Conservation (phyloP, 108 stramenopile species). For the Cyclotella sp. region DNA sequence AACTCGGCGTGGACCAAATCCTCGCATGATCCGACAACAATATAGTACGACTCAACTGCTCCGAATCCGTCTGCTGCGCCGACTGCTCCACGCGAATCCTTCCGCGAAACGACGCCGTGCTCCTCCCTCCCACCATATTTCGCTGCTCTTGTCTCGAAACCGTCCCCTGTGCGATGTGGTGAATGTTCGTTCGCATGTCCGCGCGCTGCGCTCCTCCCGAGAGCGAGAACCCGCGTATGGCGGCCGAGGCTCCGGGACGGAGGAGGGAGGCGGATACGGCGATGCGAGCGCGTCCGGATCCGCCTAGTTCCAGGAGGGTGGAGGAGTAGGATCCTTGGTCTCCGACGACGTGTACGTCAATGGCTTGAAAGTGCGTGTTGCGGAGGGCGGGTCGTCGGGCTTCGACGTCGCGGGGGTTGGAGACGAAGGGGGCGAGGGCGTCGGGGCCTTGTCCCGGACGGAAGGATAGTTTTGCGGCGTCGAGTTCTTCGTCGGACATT, state of each 20-base stretch:
- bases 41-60: slow-evolving; percentile 91
- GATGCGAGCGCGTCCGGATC: slow-evolving; percentile 79
- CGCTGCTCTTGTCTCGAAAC: slow-evolving; percentile 85
- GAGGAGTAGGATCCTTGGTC: slow-evolving; percentile 66
- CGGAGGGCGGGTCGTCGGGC: slow-evolving; percentile 68
- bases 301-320: slow-evolving; percentile 80
- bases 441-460: not conserved
- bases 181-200: slow-evolving; percentile 91
- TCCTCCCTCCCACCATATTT: slow-evolving; percentile 91
- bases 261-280: slow-evolving; percentile 71
- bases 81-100: slow-evolving; percentile 93
- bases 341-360: slow-evolving; percentile 84
- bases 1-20: slow-evolving; percentile 89
- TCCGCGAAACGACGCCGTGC: slow-evolving; percentile 89
- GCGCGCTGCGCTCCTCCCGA: slow-evolving; percentile 84
- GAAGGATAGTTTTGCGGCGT: not conserved
- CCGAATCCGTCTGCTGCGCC: slow-evolving; percentile 91
- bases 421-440: slow-evolving; percentile 10
- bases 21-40: slow-evolving; percentile 84
- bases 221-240: slow-evolving; percentile 79
- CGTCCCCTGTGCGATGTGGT: slow-evolving; percentile 88
- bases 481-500: slow-evolving; percentile 56
- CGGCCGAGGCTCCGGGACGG: slow-evolving; percentile 65
- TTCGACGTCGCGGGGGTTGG: slow-evolving; percentile 68
- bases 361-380: slow-evolving; percentile 81